Evolutionary conservation across 139 green algal genomes (phyloP).

Genomic region (Chlorella sp.): DNA sequence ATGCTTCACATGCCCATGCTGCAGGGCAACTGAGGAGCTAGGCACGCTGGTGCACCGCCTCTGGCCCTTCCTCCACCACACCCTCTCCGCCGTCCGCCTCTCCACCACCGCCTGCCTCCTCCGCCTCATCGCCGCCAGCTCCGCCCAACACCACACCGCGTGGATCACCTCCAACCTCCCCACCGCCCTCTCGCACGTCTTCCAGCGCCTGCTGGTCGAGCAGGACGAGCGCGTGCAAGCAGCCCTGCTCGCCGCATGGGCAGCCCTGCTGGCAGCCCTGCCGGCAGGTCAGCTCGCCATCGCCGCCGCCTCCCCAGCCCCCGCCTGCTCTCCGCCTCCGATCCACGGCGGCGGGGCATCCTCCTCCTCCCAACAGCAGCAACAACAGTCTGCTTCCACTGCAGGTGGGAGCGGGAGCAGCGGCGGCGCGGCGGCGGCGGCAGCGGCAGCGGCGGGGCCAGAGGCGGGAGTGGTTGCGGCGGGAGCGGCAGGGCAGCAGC

Average conservation of each 20-base stretch:
- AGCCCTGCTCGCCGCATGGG: neutral
- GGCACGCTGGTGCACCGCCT: conserved; percentile 22
- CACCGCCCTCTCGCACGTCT: conserved; percentile 46
- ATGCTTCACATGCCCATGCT: neutral
- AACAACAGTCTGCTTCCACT: too few relatives aligned
- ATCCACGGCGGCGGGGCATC: too few relatives aligned
- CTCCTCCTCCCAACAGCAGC: too few relatives aligned
- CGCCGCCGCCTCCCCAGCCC: too few relatives aligned
- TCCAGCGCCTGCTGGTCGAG: conserved; percentile 80
- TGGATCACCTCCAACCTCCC: conserved; percentile 44
- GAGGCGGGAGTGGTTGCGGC: neutral
- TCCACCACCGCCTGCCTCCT: conserved; percentile 56
- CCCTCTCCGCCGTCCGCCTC: conserved; percentile 60
- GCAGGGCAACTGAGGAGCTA: neutral
- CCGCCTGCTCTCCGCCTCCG: too few relatives aligned
- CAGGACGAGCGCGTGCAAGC: conserved; percentile 35
- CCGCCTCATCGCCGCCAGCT: conserved; percentile 35
- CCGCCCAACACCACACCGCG: neutral
- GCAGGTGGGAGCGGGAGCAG: neutral
- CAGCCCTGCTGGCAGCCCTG: neutral
- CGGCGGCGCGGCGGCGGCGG: neutral
- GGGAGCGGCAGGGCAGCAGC: neutral
- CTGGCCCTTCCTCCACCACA: conserved; percentile 80
- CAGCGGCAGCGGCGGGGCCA: neutral
- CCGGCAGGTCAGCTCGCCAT: neutral